These are phyloP conservation scores for Durio zibethinus DNA, from an alignment of 345 rosid species.

Conservation along the genomic window DNA sequence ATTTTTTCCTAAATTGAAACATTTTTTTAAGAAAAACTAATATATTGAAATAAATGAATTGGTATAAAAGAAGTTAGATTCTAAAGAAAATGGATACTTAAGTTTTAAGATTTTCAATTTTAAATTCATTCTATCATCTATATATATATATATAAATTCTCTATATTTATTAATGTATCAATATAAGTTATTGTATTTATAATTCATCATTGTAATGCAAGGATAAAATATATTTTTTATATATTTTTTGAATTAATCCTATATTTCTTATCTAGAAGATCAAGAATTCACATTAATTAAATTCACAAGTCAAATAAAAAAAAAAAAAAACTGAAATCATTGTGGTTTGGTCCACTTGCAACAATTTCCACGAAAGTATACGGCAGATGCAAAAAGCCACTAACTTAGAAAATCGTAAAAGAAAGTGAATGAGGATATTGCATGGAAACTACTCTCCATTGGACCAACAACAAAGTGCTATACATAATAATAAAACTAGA, in stretches of 20 bases:
- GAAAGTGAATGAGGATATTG: not conserved
- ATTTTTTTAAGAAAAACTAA: too few species aligned
- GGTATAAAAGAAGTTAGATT: too few species aligned
- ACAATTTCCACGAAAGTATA: slow-evolving; percentile 2
- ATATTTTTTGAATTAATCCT: not conserved
- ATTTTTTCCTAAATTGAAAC: too few species aligned
- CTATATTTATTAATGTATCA: too few species aligned
- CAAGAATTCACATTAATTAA: not conserved
- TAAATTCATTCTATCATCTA: too few species aligned
- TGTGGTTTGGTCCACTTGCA: not conserved
- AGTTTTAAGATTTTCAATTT: too few species aligned
- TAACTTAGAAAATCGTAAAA: not conserved
- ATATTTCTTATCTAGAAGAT: not conserved
- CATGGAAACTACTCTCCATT: not conserved
- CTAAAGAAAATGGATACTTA: too few species aligned
- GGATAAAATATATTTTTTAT: too few species aligned
- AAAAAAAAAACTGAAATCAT: not conserved
- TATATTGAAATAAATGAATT: too few species aligned
- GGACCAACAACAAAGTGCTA: not conserved
- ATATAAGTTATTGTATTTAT: not conserved
- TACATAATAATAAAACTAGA: not conserved
- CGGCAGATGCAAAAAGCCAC: not conserved
- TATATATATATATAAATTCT: too few species aligned
- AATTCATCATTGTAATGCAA: not conserved
- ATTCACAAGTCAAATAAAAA: not conserved